Conservation (phyloP, 148 eudicot species). For the Rhododendron henanense region DNA sequence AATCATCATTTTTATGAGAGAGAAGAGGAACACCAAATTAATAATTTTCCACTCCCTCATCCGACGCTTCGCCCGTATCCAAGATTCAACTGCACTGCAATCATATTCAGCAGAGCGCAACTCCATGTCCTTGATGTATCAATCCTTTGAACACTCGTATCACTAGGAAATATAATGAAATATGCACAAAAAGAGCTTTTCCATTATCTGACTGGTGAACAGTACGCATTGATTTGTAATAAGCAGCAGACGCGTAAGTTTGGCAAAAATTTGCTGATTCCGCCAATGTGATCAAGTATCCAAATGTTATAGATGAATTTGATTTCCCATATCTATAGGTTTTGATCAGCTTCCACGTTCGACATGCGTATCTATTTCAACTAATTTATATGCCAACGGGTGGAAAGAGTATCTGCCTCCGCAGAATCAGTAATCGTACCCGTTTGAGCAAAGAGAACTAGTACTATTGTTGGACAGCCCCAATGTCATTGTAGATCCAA, state of each 20-base stretch:
- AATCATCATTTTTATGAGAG: background rate
- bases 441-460: background rate
- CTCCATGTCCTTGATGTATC: background rate
- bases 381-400: background rate
- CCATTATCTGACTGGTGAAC: background rate
- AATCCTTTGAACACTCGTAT: background rate
- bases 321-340: background rate
- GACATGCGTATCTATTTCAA: background rate
- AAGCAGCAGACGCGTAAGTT: background rate
- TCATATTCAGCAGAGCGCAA: background rate
- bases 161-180: background rate
- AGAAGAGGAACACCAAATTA: background rate
- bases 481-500: conserved; percentile 19
- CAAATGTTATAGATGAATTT: background rate
- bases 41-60: background rate
- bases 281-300: background rate
- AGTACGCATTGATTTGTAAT: background rate
- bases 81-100: background rate
- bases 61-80: background rate
- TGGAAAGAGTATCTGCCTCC: background rate
- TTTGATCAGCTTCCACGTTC: background rate
- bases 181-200: background rate
- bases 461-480: background rate
- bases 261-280: background rate
- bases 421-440: background rate